Base-by-base conservation (phyloP, 2,329 filamentous ascomycete species). In the Sporothrix inflata region DNA sequence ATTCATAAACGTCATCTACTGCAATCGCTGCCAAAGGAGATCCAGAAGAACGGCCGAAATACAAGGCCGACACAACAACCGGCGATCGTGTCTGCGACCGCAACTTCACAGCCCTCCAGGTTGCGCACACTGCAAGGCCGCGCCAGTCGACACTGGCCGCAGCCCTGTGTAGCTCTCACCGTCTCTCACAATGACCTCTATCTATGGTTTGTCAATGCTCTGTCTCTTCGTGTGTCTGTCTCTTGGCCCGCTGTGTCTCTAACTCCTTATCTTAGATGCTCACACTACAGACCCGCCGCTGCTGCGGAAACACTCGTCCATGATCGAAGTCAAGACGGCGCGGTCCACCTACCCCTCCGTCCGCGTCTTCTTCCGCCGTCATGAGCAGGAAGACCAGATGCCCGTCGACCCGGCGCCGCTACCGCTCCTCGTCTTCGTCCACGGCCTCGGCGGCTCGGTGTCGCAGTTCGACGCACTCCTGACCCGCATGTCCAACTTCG, bases 371-470 rank as follows among this genome's bases (percentile, higher is more conserved):
- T 94, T 92, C 82, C 89, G 91, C 72, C 88, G 89, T 71, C 96
- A 98, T 81, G 88, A 90, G 24, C 94, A 98, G 78, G 89, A 91
- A n/a, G 88, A 90, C 73, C 92, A 96, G 79, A 86, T 98, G 4
- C 94, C 93, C 2, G 87, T 85, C 55, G 86, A 90, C 74, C 92
- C 93, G 1, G 86, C 88, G 0, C 90, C 92, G 0, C 82, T 98
- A 12, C 96, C 96, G 1, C 83, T 99, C 11, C 83, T 98, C 3
- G 94, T 98, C 57, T 97, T 97, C 79, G 86, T 98, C 72, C 96
- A 98, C 78, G 96, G 96, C 1, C 86, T 98, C 11, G 96, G 95
- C n/a, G 96, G 96, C 66, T 97, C 93, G 0, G 87, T 94, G 30
- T 91, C 94, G 12, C 96, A 98, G 78, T 98, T 98, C 79, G 88